Evolutionary conservation across 768 basidiomycete genomes (phyloP).

Genomic region (Pleurotus platypus): DNA sequence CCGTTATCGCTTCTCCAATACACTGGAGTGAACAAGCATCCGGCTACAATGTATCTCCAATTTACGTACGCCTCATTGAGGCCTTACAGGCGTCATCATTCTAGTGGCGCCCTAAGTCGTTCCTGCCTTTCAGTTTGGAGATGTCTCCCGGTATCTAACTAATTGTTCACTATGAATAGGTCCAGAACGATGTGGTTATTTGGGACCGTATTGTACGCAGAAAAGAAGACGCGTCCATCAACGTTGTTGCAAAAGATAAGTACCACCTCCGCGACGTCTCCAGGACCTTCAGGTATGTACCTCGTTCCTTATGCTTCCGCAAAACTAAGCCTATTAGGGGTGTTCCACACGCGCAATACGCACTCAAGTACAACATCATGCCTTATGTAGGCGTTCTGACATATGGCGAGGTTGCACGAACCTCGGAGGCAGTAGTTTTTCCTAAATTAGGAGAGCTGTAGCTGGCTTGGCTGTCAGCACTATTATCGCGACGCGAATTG

Average conservation of each 20-base stretch:
- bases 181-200: constrained; percentile 75
- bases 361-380: constrained; percentile 87
- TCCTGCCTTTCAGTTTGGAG: not conserved
- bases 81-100: not conserved
- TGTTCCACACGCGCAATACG: constrained; percentile 61
- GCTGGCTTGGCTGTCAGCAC: not conserved
- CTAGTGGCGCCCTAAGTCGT: constrained; percentile 5
- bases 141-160: not conserved
- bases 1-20: not conserved
- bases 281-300: constrained; percentile 65
- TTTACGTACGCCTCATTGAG: not conserved
- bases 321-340: constrained; percentile 39
- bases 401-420: constrained; percentile 66
- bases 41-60: not conserved
- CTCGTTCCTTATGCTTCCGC: constrained; percentile 14
- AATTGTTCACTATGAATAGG: constrained; percentile 28
- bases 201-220: constrained; percentile 92
- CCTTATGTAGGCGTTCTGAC: constrained; percentile 81
- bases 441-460: constrained; percentile 21
- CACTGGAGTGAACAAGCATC: not conserved
- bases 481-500: too few species aligned
- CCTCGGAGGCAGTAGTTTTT: constrained; percentile 34
- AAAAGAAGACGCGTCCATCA: constrained; percentile 69
- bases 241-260: constrained; percentile 70
- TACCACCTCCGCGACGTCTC: constrained; percentile 79